Evolutionary conservation across 495 filamentous ascomycete genomes (phyloP).

Genomic region (Aspergillus steynii): DNA sequence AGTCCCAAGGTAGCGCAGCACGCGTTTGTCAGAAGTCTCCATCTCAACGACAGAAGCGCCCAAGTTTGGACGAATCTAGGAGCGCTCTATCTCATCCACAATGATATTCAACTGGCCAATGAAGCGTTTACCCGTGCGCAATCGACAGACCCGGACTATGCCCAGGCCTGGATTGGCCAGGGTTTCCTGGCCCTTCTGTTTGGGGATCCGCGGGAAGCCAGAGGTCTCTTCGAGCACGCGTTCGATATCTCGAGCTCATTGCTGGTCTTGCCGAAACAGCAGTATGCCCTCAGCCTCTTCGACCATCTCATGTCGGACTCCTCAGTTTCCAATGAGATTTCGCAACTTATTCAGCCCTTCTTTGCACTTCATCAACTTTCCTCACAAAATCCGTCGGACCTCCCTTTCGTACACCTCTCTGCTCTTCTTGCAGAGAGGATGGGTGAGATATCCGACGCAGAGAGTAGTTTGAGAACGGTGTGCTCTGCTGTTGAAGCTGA

Average conservation of each 20-base stretch:
- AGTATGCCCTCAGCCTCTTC: conserved; percentile 76
- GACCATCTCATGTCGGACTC: conserved; percentile 66
- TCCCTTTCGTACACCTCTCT: conserved; percentile 73
- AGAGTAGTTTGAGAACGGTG: conserved; percentile 60
- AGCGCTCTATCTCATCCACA: conserved; percentile 79
- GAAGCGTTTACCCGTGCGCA: conserved; percentile 88
- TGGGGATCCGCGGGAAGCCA: conserved; percentile 74
- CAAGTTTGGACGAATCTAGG: conserved; percentile 90
- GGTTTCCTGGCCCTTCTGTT: conserved; percentile 75
- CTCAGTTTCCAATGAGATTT: conserved; percentile 58
- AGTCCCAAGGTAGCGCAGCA: conserved; percentile 92
- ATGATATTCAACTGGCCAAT: conserved; percentile 79
- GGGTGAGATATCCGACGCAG: conserved; percentile 64
- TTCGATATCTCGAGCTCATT: conserved; percentile 86
- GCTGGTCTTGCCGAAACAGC: conserved; percentile 66
- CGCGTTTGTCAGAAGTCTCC: conserved; percentile 86
- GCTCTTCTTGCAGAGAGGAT: conserved; percentile 81
- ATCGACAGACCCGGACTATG: conserved; percentile 89
- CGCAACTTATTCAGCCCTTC: conserved; percentile 68
- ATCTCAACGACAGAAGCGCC: conserved; percentile 84
- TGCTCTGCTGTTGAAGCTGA: conserved; percentile 71
- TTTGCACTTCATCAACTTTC: conserved; percentile 85
- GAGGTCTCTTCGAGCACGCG: conserved; percentile 87
- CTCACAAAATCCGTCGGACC: conserved; percentile 62
- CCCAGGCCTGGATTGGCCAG: conserved; percentile 91